Evolutionary conservation across 2,329 filamentous ascomycete species (phyloP), one percentile per base, ranked within the genome.

Genomic region (Camillea tinctor): DNA sequence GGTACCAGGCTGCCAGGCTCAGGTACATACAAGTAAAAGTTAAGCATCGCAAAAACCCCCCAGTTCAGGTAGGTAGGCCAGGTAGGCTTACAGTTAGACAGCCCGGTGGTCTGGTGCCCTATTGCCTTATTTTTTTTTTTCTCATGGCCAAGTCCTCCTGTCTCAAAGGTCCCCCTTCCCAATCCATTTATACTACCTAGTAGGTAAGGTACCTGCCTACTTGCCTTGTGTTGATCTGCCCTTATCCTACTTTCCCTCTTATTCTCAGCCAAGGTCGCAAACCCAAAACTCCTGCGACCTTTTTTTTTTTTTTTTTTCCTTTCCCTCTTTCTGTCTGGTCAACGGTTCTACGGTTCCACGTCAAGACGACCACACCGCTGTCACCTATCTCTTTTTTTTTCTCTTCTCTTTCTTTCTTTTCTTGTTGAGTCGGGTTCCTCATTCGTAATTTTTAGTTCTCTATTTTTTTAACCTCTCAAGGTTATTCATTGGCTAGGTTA

Each of bases 301-400:
- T 59, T 63, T 65, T 56, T 56, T 19, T 44, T 57, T 52, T 62
- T 57, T 59, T 59, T 65, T 56, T 59, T 60, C 57, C 59, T 58
- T 60, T 52, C 57, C 60, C 63, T 63, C 62, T 60, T n/a, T 65
- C 60, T 63, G 60, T 55, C 54, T 40, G 64, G 64, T 67, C 64
- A 60, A 61, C 67, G 66, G 69, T 71, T 65, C 64, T 60, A 61
- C 67, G 66, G 69, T 71, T 65, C 64, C 65, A 68, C 66, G 68
- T 60, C 68, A 44, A 44, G 36, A 44, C 36, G 36, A 44, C 11
- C 26, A 58, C 64, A 65, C 60, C 65, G 66, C 65, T 60, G 68
- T 67, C 65, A 50, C 59, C 63, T 65, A 64, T 59, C n/a, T 59
- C 50, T 54, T 58, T 65, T 67, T 62, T 59, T 59, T 63, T 67